A percentile compares a stretch with the other conserved stretches of the same genome.
These are phyloP conservation scores for Didymosphaeria variabile DNA, from an alignment of 2,329 filamentous ascomycete genomes.

Conservation along the genomic window DNA sequence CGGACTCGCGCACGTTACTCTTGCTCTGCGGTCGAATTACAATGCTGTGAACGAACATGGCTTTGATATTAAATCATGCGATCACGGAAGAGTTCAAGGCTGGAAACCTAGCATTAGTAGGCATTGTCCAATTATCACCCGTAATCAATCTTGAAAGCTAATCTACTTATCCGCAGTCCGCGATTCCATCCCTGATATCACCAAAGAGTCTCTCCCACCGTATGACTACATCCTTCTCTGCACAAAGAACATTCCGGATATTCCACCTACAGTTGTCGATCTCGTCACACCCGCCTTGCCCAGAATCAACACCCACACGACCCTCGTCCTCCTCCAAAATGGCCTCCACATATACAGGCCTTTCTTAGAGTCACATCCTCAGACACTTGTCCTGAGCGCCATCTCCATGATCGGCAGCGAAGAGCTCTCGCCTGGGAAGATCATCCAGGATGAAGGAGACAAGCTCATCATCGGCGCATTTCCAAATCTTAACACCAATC, in stretches of 20 bases:
- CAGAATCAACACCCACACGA: constrained; percentile 56
- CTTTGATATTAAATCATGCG: constrained; percentile 64
- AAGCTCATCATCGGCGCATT: constrained; percentile 62
- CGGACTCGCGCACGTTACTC: constrained; percentile 61
- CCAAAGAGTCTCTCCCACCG: constrained; percentile 39
- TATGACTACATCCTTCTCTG: constrained; percentile 67
- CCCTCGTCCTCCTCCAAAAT: constrained; percentile 68
- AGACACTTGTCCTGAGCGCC: constrained; percentile 63
- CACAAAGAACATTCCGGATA: constrained; percentile 68
- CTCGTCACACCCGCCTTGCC: constrained; percentile 64
- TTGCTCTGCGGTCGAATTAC: constrained; percentile 67
- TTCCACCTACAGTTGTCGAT: constrained; percentile 58
- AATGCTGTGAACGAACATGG: constrained; percentile 57
- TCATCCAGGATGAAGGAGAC: constrained; percentile 65
- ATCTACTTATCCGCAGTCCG: constrained; percentile 48
- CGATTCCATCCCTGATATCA: constrained; percentile 59
- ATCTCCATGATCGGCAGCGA: constrained; percentile 63
- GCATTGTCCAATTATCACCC: constrained; percentile 4
- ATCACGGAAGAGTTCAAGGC: constrained; percentile 61
- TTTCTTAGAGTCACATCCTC: constrained; percentile 59
- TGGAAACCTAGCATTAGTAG: constrained; percentile 60
- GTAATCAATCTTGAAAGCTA: neutral
- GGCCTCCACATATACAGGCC: constrained; percentile 71
- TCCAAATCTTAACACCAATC: constrained; percentile 44
- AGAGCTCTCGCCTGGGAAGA: constrained; percentile 57